Evolutionary conservation across 257 asterid genomes (phyloP).

Genomic region (Solanum sitiens): DNA sequence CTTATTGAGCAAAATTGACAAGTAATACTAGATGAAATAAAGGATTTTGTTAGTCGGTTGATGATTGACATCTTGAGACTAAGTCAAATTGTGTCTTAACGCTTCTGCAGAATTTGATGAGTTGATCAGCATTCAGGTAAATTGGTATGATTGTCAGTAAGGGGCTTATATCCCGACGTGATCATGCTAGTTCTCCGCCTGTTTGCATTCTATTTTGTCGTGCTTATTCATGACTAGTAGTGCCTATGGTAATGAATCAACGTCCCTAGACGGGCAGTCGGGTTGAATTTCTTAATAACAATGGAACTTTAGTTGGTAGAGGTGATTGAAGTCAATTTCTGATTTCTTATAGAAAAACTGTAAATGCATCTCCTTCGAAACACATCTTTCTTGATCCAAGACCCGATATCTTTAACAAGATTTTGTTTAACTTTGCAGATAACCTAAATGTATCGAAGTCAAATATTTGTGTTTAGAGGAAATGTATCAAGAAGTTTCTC

Average conservation of each 20-base stretch:
- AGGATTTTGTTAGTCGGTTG: conserved; percentile 33
- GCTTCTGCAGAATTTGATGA: background rate
- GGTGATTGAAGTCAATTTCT: background rate
- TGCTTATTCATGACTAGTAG: background rate
- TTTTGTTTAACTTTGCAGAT: background rate
- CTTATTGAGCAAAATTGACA: too few relatives aligned
- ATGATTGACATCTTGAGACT: conserved; percentile 48
- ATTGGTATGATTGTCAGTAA: background rate
- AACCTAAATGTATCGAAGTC: background rate
- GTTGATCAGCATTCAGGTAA: background rate
- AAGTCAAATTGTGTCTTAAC: conserved; percentile 19
- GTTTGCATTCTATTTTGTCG: background rate
- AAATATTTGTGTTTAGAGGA: background rate
- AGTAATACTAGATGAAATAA: conserved; percentile 48
- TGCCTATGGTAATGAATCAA: background rate
- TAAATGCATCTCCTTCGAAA: background rate
- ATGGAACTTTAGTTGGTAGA: background rate
- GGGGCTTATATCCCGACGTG: background rate
- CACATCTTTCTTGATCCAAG: background rate
- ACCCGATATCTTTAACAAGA: background rate
- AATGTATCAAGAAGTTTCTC: background rate
- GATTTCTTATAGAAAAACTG: background rate
- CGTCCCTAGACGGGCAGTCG: background rate
- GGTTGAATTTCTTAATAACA: background rate
- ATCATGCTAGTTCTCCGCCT: background rate